phyloP scores from a whole-genome alignment of 345 rosid genomes.

The Clausena lansium region DNA sequence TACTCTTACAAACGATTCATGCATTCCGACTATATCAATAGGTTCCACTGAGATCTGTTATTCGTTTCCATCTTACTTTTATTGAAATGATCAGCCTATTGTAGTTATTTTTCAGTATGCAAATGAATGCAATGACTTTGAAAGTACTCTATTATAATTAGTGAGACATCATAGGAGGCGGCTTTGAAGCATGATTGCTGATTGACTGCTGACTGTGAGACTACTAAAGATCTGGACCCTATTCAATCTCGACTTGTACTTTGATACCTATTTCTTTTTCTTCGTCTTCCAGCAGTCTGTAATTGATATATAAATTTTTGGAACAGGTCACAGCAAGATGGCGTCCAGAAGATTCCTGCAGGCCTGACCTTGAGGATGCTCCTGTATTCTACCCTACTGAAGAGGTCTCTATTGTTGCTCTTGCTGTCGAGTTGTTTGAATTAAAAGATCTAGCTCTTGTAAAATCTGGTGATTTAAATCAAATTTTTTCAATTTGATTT shows the following conservation, averaged over 20 bases:
- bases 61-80: background rate
- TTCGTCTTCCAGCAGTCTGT: slow-evolving; percentile 16
- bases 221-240: background rate
- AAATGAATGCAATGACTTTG: background rate
- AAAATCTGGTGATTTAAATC: slow-evolving; percentile 5
- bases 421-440: slow-evolving; percentile 17
- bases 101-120: background rate
- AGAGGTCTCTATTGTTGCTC: slow-evolving; percentile 57
- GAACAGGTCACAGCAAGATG: slow-evolving; percentile 78
- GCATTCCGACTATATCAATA: slow-evolving; percentile 3
- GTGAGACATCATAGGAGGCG: background rate
- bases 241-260: background rate
- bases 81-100: slow-evolving; percentile 4
- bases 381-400: slow-evolving; percentile 93
- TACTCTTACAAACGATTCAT: background rate
- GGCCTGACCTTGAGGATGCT: slow-evolving; percentile 75
- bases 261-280: background rate
- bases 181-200: background rate
- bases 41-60: background rate
- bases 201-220: slow-evolving; percentile 8
- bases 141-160: slow-evolving; percentile 5
- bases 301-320: slow-evolving; percentile 20
- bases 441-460: background rate
- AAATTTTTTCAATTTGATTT: slow-evolving; percentile 24
- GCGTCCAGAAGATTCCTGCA: slow-evolving; percentile 69